Base-by-base conservation (phyloP, 257 asterid genomes). In the Fraxinus excelsior region DNA sequence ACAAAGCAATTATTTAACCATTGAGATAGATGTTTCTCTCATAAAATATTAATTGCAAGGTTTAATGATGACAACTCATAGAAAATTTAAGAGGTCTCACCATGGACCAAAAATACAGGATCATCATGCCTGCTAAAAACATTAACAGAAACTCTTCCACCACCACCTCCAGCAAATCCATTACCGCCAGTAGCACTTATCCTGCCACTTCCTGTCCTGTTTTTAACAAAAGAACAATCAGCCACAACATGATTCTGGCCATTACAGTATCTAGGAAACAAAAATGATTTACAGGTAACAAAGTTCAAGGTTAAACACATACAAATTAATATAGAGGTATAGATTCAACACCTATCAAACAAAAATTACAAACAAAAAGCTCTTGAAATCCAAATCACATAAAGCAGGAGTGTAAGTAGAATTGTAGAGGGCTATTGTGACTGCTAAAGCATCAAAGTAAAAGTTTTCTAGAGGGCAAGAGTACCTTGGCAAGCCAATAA, bases 91-190 rank as follows among this genome's bases (percentile, higher is more conserved):
- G 37, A 81, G 78, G 65, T 49, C 96, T 85, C 86, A 93, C 98
- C 98, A 66, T 90, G 92, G 75, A 86, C 91, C 73, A 83, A 83
- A 81, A 93, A 81, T 84, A 82, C 60, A 70, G 90, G 89, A 75
- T 81, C 87, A 80, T 91, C 97, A 81, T 90, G 98, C 85, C 96
- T 83, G 87, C 98, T 90, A 71, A 86, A 85, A 74, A 84, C 90
- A 74, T 90, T 70, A 71, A 90, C 86, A 25, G 96, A 89, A 71
- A 93, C 86, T 88, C 98, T 90, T 89, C 98, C 98, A 79, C 98
- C 98, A 73, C 97, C 98, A 73, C 98, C 98, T 70, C 98, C 98
- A 75, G 89, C 94, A 91, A 93, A 93, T 79, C 98, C 98, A 75
- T 88, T 70, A 81, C 98, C 98, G 49, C 98, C 98, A 74, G 82